Percentiles rank a stretch among this genome's conserved stretches.
Conservation (phyloP, 177 flowering plant species). For the Tripterygium wilfordii region DNA sequence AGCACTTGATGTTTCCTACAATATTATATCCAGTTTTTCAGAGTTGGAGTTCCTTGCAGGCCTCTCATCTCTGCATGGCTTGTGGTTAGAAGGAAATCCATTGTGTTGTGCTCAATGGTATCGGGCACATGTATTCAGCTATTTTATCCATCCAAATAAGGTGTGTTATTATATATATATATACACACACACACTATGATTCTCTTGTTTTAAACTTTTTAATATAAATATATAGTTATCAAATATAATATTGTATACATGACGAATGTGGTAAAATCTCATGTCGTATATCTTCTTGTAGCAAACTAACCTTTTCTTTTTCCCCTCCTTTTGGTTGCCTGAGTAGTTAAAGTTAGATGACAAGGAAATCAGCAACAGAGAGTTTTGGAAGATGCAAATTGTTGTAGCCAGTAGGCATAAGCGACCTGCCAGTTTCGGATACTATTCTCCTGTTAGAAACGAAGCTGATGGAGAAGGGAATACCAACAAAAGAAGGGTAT, state of each 20-base stretch:
- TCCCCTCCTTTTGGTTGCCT: conserved; percentile 12
- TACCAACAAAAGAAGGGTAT: conserved; percentile 45
- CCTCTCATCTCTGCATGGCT: conserved; percentile 51
- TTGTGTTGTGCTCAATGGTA: conserved; percentile 88
- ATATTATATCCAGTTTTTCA: conserved; percentile 74
- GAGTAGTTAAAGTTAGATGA: conserved; percentile 75
- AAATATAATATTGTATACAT: too few relatives aligned
- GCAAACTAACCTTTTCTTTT: too few relatives aligned
- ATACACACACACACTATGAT: too few relatives aligned
- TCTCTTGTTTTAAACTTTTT: too few relatives aligned
- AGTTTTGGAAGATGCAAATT: conserved; percentile 79
- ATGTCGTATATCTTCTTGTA: too few relatives aligned
- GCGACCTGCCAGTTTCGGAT: conserved; percentile 83
- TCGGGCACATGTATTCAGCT: conserved; percentile 78
- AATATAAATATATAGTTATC: too few relatives aligned
- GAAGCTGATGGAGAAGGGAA: conserved; percentile 41
- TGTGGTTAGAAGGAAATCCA: conserved; percentile 98
- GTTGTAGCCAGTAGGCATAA: conserved; percentile 71
- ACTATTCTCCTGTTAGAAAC: conserved; percentile 68
- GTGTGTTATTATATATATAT: conserved; percentile 24
- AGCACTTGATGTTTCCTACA: conserved; percentile 95
- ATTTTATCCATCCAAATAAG: conserved; percentile 46
- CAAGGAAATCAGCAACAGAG: conserved; percentile 58
- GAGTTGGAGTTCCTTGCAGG: conserved; percentile 72
- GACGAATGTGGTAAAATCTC: too few relatives aligned